Evolutionary conservation across 192 early-diverging fungal species (phyloP).

Genomic region (Rhizophlyctis rosea): DNA sequence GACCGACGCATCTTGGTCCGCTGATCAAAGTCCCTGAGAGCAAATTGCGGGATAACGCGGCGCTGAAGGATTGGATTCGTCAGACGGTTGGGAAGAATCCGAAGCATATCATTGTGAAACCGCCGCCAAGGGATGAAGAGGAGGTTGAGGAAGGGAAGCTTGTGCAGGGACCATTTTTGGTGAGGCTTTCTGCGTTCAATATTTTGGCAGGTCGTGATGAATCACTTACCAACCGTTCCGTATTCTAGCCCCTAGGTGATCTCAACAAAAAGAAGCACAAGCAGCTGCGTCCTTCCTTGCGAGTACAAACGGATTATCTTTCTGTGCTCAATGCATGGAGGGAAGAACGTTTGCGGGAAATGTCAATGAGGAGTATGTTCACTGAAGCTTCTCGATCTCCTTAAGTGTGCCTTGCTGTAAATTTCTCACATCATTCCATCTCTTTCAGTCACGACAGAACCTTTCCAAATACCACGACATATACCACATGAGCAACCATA

Average conservation of each 20-base stretch:
- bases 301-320: constrained; percentile 43
- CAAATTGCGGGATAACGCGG: constrained; percentile 33
- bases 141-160: constrained; percentile 18
- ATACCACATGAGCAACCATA: constrained; percentile 26
- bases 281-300: constrained; percentile 35
- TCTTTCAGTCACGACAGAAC: constrained; percentile 25
- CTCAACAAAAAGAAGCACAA: constrained; percentile 23
- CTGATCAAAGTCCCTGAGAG: constrained; percentile 31
- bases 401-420: background rate
- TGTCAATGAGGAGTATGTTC: constrained; percentile 30
- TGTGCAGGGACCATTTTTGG: constrained; percentile 50
- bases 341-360: constrained; percentile 28
- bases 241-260: constrained; percentile 27
- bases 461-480: constrained; percentile 21
- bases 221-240: constrained; percentile 1
- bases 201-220: background rate
- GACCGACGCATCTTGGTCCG: constrained; percentile 21
- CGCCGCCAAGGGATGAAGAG: background rate
- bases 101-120: constrained; percentile 15
- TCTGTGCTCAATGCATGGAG: constrained; percentile 28
- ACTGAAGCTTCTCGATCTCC: background rate
- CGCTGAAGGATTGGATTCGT: constrained; percentile 33
- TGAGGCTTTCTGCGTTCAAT: constrained; percentile 1
- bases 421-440: too few relatives aligned
- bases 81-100: constrained; percentile 30